Conservation (phyloP, 2,329 filamentous ascomycete genomes). For the Epichloe festucae region DNA sequence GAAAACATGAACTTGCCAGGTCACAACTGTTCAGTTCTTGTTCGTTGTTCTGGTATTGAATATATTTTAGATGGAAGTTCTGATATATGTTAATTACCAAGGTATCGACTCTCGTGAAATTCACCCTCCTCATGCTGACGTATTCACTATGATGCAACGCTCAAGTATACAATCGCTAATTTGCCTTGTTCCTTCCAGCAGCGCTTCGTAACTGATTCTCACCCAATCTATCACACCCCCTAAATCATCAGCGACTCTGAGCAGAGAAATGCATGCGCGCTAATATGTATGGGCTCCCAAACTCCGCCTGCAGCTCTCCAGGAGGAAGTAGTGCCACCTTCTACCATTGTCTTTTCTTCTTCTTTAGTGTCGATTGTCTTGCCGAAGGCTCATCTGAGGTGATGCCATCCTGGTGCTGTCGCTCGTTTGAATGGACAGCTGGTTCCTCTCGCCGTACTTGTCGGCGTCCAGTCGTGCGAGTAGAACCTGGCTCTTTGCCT, state of each 20-base stretch:
- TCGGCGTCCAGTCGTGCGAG: slow-evolving; percentile 39
- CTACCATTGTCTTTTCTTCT: not conserved
- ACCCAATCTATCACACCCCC: no score
- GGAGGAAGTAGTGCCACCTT: not conserved
- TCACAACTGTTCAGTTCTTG: no score
- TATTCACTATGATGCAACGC: no score
- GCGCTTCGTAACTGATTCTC: not conserved
- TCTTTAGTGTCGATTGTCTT: not conserved
- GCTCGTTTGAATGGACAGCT: not conserved
- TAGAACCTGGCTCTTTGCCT: slow-evolving; percentile 31
- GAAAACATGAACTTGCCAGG: not conserved
- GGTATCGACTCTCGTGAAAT: no score
- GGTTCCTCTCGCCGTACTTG: slow-evolving; percentile 16
- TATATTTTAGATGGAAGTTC: no score
- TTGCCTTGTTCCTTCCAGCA: not conserved
- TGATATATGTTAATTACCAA: no score
- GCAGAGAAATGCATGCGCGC: not conserved
- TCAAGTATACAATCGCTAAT: not conserved
- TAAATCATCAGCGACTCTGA: not conserved
- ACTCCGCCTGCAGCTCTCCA: not conserved
- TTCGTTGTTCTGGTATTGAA: no score
- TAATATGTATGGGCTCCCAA: not conserved
- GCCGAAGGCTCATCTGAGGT: not conserved
- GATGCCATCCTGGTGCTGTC: not conserved
- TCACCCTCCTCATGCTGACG: no score